Base-by-base conservation (phyloP, 2,329 filamentous ascomycete species). In the Thelonectria olida region DNA sequence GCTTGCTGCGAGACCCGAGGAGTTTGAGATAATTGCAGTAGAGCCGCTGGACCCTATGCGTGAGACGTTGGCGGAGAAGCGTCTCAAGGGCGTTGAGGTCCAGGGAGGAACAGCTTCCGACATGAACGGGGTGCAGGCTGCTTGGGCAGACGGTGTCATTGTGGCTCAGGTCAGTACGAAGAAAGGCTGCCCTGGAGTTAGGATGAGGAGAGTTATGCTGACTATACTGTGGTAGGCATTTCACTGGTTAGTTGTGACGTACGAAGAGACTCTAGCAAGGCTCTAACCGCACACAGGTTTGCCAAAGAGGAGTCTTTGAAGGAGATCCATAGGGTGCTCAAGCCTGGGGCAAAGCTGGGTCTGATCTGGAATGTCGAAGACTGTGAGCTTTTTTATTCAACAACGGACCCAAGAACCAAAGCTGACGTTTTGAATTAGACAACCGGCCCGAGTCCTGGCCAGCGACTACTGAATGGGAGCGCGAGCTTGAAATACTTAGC, bases 361-460 rank as follows among this genome's bases (percentile, higher is more conserved):
- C 75, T 91, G 73, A 88, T 93, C 54, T 93, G 91, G 90, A 92
- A 92, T 68, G 80, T 89, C 61, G 90, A 92, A 73, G 88, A 91
- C 65, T 92, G 89, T 89, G 76, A 70, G 83, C 13, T 12, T 13
- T 44, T 22, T 8, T 19, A 51, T 38, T 28, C 27, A 8, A 23
- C 2, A 15, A 3, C 4, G 23, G 13, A 15, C 6, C 9, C 19
- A 3, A 2, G 2, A 7, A n/a, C 10, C 13, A 4, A 2, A 22
- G n/a, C 44, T 51, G 15, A 36, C 51, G 34, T 7, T 53, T 63
- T 28, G 59, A 25, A 6, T 13, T 22, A 90, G 88, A 92, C 73
- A 92, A 92, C 73, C 84, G 88, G 48, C 87, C 88, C 0, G 72
- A 75, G 54, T 74, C 74, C 3, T 90, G 88, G 84, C 73, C 78